phyloP scores from a whole-genome alignment of 2,329 filamentous ascomycete genomes.

The Colletotrichum sublineola region DNA sequence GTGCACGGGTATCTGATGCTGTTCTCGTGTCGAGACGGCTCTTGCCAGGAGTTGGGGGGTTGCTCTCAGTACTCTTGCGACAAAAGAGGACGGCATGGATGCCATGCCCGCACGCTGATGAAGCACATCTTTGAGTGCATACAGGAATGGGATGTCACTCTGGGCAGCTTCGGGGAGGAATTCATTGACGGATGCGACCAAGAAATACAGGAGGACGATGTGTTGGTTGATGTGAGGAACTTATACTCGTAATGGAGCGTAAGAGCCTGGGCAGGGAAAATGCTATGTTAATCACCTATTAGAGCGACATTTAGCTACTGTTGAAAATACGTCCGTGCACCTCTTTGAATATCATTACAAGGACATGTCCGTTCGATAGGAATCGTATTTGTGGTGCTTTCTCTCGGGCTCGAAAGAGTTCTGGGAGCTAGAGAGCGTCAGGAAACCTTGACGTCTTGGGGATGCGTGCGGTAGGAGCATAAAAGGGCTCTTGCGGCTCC shows the following conservation, averaged over 20 bases:
- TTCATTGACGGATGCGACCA: neutral
- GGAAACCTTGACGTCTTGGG: neutral
- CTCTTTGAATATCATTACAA: no score
- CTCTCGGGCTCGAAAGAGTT: neutral
- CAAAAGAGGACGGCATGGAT: neutral
- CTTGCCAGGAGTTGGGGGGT: neutral
- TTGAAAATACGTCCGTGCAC: no score
- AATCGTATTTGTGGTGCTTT: neutral
- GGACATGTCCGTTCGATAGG: neutral
- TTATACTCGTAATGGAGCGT: neutral
- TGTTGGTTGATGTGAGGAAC: neutral
- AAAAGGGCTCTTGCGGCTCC: neutral
- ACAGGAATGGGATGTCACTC: slow-evolving; percentile 13
- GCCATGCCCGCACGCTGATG: neutral
- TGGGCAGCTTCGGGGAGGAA: slow-evolving; percentile 11
- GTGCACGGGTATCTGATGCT: slow-evolving; percentile 25
- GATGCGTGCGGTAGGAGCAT: neutral
- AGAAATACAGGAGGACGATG: neutral
- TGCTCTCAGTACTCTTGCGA: neutral
- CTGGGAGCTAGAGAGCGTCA: neutral
- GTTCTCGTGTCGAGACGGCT: slow-evolving; percentile 18
- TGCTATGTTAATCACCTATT: neutral
- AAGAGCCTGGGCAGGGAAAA: neutral
- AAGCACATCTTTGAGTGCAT: slow-evolving; percentile 22
- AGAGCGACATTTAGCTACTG: neutral